Evolutionary conservation across 1,284 basidiomycete species (phyloP).

Genomic region (Austropuccinia psidii): DNA sequence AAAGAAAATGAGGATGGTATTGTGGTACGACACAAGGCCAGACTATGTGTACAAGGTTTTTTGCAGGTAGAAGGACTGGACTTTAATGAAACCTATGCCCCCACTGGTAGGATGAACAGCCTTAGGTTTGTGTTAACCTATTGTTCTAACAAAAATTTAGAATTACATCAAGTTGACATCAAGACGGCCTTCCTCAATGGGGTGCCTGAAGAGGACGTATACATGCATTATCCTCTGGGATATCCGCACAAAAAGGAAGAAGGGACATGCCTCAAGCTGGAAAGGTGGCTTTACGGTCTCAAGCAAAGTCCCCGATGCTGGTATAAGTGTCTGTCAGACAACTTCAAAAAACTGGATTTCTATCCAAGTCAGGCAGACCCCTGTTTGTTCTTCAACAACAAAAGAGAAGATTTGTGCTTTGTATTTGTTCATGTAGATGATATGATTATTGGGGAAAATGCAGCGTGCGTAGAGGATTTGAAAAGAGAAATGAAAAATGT

Average conservation of each 20-base stretch:
- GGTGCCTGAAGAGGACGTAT: no score
- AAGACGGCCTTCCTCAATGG: no score
- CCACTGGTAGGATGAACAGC: background rate
- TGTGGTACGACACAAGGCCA: background rate
- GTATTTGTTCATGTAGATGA: background rate
- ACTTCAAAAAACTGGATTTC: background rate
- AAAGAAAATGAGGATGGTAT: no score
- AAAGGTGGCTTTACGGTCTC: no score
- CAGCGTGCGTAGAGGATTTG: background rate
- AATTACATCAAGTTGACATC: no score
- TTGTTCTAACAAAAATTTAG: no score
- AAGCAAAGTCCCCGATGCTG: background rate
- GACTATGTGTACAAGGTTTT: background rate
- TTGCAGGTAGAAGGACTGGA: background rate
- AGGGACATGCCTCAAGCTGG: background rate
- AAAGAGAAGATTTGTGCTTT: background rate
- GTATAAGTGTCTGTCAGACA: background rate
- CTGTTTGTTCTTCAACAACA: background rate
- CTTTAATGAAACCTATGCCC: constrained; percentile 1
- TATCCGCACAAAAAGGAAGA: no score
- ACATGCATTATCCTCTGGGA: no score
- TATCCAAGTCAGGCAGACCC: background rate
- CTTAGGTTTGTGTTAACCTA: background rate
- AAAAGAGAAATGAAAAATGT: background rate
- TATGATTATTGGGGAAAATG: background rate